phyloP scores from a whole-genome alignment of 2,329 filamentous ascomycete species.

The Pyrenochaeta sp. region DNA sequence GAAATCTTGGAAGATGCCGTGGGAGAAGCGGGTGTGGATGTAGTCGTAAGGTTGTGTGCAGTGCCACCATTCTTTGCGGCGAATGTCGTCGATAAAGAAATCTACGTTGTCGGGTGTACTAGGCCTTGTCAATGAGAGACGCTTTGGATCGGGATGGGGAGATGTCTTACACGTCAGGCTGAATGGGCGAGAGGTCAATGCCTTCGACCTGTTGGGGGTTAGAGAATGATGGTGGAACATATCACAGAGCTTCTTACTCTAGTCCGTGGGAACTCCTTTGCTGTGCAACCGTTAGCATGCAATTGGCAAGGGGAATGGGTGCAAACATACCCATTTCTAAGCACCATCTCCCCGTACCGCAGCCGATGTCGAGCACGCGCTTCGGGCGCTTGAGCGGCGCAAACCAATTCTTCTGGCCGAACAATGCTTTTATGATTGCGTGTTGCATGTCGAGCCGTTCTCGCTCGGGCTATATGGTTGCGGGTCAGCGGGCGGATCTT shows the following conservation, averaged over 20 bases:
- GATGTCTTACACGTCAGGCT: conserved; percentile 42
- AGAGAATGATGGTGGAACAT: too few species aligned
- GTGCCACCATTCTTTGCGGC: conserved; percentile 65
- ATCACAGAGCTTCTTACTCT: conserved; percentile 30
- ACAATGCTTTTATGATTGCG: conserved; percentile 47
- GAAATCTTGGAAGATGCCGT: conserved; percentile 66
- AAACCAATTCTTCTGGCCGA: conserved; percentile 44
- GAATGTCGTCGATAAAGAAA: conserved; percentile 75
- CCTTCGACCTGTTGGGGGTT: conserved; percentile 46
- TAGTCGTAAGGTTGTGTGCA: conserved; percentile 60
- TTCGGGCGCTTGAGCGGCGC: conserved; percentile 47
- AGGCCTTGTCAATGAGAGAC: not conserved
- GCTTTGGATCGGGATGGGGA: conserved; percentile 1
- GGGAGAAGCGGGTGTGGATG: conserved; percentile 66
- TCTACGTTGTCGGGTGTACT: conserved; percentile 73
- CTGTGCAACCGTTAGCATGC: conserved; percentile 34
- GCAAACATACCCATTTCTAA: conserved; percentile 50
- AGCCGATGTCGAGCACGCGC: conserved; percentile 52
- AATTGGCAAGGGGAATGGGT: not conserved
- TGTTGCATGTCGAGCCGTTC: conserved; percentile 50
- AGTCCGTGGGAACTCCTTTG: conserved; percentile 41
- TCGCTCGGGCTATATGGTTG: conserved; percentile 39
- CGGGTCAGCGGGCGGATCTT: conserved; percentile 19
- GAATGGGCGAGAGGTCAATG: conserved; percentile 53
- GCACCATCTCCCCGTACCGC: conserved; percentile 53